Percentiles rank a stretch among this genome's conserved stretches.
Evolutionary conservation across 495 filamentous ascomycete species (phyloP).

Genomic region (Clavariopsis aquatica): DNA sequence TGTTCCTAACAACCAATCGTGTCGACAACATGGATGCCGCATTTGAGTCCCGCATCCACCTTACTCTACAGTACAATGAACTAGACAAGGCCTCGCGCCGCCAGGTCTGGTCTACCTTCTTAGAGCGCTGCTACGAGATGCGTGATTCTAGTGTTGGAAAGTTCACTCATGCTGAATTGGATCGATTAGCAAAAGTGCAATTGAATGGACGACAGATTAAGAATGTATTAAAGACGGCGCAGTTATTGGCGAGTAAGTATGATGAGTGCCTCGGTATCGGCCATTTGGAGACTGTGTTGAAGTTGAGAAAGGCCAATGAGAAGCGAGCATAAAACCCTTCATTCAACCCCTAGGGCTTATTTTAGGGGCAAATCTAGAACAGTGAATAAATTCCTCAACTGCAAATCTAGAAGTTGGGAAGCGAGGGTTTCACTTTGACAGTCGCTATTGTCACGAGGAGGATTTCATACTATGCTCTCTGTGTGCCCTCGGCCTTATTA

Average conservation of each 20-base stretch:
- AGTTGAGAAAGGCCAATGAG: not conserved
- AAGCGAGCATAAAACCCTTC: too few species aligned
- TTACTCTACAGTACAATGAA: constrained; percentile 43
- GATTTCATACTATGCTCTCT: too few species aligned
- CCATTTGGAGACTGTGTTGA: constrained; percentile 19
- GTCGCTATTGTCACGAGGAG: too few species aligned
- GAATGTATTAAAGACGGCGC: constrained; percentile 61
- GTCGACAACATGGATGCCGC: constrained; percentile 43
- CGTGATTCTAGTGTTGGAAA: constrained; percentile 7
- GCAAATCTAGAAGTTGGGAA: too few species aligned
- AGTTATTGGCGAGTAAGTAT: constrained; percentile 42
- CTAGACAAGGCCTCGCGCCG: constrained; percentile 34
- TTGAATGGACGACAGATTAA: constrained; percentile 66
- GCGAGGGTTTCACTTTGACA: too few species aligned
- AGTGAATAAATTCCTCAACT: too few species aligned
- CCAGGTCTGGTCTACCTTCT: constrained; percentile 49
- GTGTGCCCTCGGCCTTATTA: too few species aligned
- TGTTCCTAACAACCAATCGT: constrained; percentile 43
- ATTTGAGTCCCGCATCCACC: constrained; percentile 44
- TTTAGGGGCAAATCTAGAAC: too few species aligned
- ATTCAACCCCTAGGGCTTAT: too few species aligned
- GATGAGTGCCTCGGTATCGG: constrained; percentile 6
- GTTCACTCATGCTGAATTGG: constrained; percentile 47
- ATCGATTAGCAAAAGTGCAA: constrained; percentile 46
- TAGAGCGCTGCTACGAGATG: constrained; percentile 24